Evolutionary conservation across 306 rosid genomes (phyloP), one percentile per base, ranked within the genome.

Genomic region (Canavalia gladiata): DNA sequence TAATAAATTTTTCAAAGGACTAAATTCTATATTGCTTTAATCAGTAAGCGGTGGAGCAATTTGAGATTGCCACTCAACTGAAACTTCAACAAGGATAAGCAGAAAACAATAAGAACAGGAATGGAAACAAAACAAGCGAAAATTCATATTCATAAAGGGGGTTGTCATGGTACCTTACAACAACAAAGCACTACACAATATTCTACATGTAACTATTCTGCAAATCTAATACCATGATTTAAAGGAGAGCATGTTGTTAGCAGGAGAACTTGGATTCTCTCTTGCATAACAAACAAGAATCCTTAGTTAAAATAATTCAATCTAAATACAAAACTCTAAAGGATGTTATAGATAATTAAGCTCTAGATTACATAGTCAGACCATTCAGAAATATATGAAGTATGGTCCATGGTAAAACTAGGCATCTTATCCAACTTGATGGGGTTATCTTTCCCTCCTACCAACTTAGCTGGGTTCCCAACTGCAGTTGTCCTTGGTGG

Each of bases 371-470:
- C 97, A 80, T 93, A 93, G 54, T 95, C 94, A 77, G 93, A 91
- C 94, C 97, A 93, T 49, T 89, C 97, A 34, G 70, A 64, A 12
- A 92, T 91, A 46, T 94, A 77, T 9, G 93, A 93, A 76, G 96
- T 91, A 71, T 95, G 99, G 34, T 95, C 98, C 98, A 95, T 95
- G 0, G 97, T 95, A 3, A 87, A 85, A 68, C 99, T 90, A 33
- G 99, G 98, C 62, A 88, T 87, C 87, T 90, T 89, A 34, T 93
- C 96, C 10, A 91, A 84, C 81, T 74, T 93, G 8, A 85, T 70
- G 6, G 97, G 99, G 12, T 95, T 93, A 25, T 86, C 84, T 62
- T 92, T 93, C 75, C 99, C 98, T 42, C 98, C 99, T 13, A 95
- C 3, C 88, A 95, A 87, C 75, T 84, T 91, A 29, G 98, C 96